phyloP scores from a whole-genome alignment of 495 filamentous ascomycete genomes.

The Podospora conica region DNA sequence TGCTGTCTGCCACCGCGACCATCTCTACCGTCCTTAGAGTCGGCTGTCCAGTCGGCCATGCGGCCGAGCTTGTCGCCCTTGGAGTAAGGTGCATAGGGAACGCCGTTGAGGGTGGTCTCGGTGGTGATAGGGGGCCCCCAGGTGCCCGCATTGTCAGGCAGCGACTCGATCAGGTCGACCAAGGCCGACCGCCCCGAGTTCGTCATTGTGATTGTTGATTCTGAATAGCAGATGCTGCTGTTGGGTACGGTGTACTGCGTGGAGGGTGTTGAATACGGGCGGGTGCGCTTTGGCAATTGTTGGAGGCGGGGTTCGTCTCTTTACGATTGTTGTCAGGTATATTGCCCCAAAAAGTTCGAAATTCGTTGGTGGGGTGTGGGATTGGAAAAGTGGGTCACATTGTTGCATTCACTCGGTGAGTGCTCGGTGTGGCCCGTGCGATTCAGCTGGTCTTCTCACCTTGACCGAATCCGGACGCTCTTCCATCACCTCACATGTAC shows the following conservation, averaged over 20 bases:
- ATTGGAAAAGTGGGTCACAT: slow-evolving; percentile 3
- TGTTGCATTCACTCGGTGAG: background rate
- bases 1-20: slow-evolving; percentile 72
- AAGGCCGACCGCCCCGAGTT: slow-evolving; percentile 32
- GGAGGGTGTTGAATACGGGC: background rate
- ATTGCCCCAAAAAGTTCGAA: slow-evolving; percentile 21
- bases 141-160: slow-evolving; percentile 55
- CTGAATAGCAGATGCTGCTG: background rate
- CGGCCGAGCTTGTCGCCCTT: slow-evolving; percentile 98
- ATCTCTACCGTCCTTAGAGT: slow-evolving; percentile 76
- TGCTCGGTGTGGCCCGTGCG: background rate
- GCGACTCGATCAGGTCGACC: slow-evolving; percentile 50
- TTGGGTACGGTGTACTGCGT: background rate
- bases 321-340: slow-evolving; percentile 1
- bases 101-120: slow-evolving; percentile 84
- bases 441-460: background rate
- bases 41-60: slow-evolving; percentile 98
- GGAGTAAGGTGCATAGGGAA: slow-evolving; percentile 94
- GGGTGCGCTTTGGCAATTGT: background rate
- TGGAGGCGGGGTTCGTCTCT: slow-evolving; percentile 10
- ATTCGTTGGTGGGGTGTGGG: slow-evolving; percentile 26
- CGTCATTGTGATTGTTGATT: slow-evolving; percentile 23
- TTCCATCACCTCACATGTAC: background rate
- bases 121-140: slow-evolving; percentile 81
- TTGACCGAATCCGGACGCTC: background rate